Evolutionary conservation across 192 early-diverging fungal genomes (phyloP).

Genomic region (Chytriomyces sp.): DNA sequence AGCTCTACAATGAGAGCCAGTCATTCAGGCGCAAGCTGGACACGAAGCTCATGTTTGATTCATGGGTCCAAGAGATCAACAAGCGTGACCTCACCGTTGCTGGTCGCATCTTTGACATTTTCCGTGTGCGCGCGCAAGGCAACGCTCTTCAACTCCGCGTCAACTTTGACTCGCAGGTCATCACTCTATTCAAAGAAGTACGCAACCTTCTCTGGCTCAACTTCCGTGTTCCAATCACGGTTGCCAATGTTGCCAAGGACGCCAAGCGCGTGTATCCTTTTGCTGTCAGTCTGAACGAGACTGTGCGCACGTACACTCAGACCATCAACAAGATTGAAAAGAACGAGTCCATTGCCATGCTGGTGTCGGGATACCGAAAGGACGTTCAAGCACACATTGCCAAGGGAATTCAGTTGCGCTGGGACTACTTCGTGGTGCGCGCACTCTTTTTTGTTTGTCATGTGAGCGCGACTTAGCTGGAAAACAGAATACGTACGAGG

Average conservation of each 20-base stretch:
- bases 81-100: slow-evolving; percentile 79
- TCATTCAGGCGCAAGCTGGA: slow-evolving; percentile 95
- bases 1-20: slow-evolving; percentile 81
- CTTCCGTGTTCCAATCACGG: slow-evolving; percentile 88
- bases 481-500: slow-evolving; percentile 42
- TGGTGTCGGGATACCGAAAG: slow-evolving; percentile 93
- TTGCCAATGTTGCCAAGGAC: slow-evolving; percentile 90
- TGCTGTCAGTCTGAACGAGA: slow-evolving; percentile 95
- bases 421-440: slow-evolving; percentile 82
- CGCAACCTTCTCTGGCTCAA: slow-evolving; percentile 95
- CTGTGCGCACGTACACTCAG: slow-evolving; percentile 89
- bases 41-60: slow-evolving; percentile 86
- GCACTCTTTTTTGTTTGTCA: background rate
- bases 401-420: slow-evolving; percentile 72
- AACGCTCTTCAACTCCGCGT: slow-evolving; percentile 72
- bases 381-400: slow-evolving; percentile 88
- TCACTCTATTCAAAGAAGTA: slow-evolving; percentile 99
- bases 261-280: slow-evolving; percentile 97
- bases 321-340: slow-evolving; percentile 77
- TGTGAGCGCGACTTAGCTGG: no score
- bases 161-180: slow-evolving; percentile 93
- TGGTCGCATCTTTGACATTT: slow-evolving; percentile 89
- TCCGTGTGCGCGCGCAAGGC: slow-evolving; percentile 67
- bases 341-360: slow-evolving; percentile 70
- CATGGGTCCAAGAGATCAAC: slow-evolving; percentile 85